Base-by-base conservation (phyloP, 2,329 filamentous ascomycete genomes). In the Aspergillus proliferans region DNA sequence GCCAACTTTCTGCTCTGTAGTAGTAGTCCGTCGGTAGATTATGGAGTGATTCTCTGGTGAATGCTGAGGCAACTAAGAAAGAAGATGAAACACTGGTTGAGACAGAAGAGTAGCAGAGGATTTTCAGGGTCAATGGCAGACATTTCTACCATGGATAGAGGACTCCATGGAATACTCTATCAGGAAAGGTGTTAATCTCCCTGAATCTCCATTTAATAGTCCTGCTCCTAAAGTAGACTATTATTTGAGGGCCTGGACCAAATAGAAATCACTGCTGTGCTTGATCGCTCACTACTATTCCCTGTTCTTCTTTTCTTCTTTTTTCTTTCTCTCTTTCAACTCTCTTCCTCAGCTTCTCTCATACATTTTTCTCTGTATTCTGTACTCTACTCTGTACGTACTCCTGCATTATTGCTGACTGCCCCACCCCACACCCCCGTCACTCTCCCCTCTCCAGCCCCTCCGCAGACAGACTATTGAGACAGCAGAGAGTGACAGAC, bases 1-100 rank as follows among this genome's bases (percentile, higher is more conserved):
- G 26, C 26, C 26, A 30, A 30, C 26, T 30, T 5, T 30, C 26
- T 38, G 14, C 34, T 38, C 34, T 38, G n/a, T 36, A 38, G 9
- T 6, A n/a, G n/a, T 9, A n/a, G 6, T 38, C 15, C 12, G 6
- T 12, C 2, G 33, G 34, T 38, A 15, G n/a, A 34, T 34, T 38
- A 7, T 15, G 34, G n/a, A 15, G 34, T 38, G 9, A 38, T 34
- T 12, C 33, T 12, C 18, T 8, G n/a, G 18, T 38, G 34, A 38
- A 15, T 38, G 34, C n/a, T 30, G 26, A 30, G 26, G 26, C 26
- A 30, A 30, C 26, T 30, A 30, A 30, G 26, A 10, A 30, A 4
- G n/a, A n/a, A 38, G 34, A 38, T 38, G 57, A 60, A 59, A 60
- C 58, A 54, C 58, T 59, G 57, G 58, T 53, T 47, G 47, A 52